phyloP scores from a whole-genome alignment of 31 red algal genomes.

The Asparagopsis taxiformis region DNA sequence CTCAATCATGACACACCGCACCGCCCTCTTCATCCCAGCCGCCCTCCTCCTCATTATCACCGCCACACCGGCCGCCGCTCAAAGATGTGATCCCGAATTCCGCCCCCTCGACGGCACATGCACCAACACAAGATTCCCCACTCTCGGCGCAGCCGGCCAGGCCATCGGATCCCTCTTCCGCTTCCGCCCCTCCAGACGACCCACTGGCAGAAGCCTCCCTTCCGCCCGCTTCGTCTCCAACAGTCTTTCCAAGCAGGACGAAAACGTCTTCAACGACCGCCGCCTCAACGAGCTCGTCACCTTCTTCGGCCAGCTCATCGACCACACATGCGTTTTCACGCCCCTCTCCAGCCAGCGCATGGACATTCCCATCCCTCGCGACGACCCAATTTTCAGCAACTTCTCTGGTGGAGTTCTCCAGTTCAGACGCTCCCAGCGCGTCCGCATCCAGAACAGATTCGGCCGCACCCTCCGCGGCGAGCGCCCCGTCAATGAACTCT shows the following conservation, averaged over 20 bases:
- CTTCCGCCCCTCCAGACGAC: not conserved
- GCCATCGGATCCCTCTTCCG: slow-evolving; percentile 10
- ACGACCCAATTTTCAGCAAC: too few species aligned
- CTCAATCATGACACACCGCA: too few species aligned
- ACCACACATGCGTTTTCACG: slow-evolving; percentile 12
- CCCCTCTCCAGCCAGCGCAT: not conserved
- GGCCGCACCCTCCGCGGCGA: too few species aligned
- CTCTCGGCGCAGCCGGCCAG: slow-evolving; percentile 5
- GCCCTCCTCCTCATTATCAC: not conserved
- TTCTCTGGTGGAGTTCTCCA: too few species aligned
- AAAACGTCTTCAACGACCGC: slow-evolving; percentile 13
- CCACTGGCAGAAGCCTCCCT: slow-evolving; percentile 3
- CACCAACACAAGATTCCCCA: not conserved
- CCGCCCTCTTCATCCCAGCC: not conserved
- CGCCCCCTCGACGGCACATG: slow-evolving; percentile 24
- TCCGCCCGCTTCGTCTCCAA: slow-evolving; percentile 33
- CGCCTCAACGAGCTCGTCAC: slow-evolving; percentile 25
- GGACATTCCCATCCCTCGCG: not conserved
- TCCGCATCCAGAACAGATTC: too few species aligned
- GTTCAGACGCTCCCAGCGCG: too few species aligned
- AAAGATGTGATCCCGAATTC: slow-evolving; percentile 5
- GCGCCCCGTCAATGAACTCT: not conserved
- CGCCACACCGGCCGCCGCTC: slow-evolving; percentile 9
- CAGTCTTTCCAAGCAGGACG: slow-evolving; percentile 1
- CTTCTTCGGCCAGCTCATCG: slow-evolving; percentile 39